These are phyloP conservation scores for Aspergillus felis DNA, from an alignment of 2,329 filamentous ascomycete genomes.

Conservation along the genomic window DNA sequence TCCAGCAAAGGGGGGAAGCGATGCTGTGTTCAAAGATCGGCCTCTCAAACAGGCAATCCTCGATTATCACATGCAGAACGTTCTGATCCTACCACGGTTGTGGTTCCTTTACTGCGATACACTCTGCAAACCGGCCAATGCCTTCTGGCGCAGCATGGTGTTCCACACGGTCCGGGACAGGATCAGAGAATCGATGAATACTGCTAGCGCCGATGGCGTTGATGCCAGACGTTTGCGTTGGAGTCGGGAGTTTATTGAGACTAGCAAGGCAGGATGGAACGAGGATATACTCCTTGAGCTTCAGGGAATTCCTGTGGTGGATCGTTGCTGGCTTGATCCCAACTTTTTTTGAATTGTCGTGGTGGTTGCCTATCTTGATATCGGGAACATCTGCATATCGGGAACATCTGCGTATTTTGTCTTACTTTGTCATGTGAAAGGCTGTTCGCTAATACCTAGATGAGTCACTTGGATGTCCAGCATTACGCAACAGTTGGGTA, in stretches of 20 bases:
- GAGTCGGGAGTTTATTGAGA: neutral
- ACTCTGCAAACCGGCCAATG: neutral
- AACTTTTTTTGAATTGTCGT: neutral
- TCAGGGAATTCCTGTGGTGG: neutral
- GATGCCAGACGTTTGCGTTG: neutral
- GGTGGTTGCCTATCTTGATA: neutral
- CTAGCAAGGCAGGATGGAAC: neutral
- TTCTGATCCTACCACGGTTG: conserved; percentile 18
- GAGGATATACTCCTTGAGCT: neutral
- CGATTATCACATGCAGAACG: conserved; percentile 48
- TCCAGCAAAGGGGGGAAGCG: conserved; percentile 39
- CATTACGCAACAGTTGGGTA: neutral
- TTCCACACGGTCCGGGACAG: neutral
- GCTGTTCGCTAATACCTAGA: neutral
- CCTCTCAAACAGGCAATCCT: conserved; percentile 41
- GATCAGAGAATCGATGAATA: neutral
- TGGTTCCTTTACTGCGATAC: neutral
- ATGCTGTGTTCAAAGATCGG: conserved; percentile 47
- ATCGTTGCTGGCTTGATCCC: neutral
- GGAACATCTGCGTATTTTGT: neutral
- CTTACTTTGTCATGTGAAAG: neutral
- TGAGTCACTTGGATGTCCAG: neutral
- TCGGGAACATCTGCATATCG: neutral
- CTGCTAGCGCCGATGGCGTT: neutral
- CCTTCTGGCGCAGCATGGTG: neutral